Percentiles rank a stretch among this genome's conserved stretches.
These are phyloP conservation scores for Sarocladiaceae sp. DNA, from an alignment of 2,329 filamentous ascomycete genomes.

Conservation along the genomic window DNA sequence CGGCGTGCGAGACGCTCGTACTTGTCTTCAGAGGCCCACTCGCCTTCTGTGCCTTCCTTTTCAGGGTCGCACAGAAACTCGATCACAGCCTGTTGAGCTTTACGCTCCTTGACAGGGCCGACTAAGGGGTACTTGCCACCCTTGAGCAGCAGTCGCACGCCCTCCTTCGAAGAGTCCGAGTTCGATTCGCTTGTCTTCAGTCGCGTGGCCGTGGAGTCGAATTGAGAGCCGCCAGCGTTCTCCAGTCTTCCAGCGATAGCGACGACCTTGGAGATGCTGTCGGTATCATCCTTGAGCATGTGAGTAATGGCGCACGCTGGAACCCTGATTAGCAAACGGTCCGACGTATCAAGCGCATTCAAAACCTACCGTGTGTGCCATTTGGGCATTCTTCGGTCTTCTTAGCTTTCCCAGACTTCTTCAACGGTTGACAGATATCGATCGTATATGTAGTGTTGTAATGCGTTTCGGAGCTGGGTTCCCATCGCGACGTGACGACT, in stretches of 20 bases:
- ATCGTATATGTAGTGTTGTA: constrained; percentile 76
- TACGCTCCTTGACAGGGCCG: constrained; percentile 44
- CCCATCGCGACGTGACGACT: constrained; percentile 55
- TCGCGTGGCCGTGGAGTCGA: constrained; percentile 63
- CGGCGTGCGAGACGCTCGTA: constrained; percentile 31
- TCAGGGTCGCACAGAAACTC: constrained; percentile 79
- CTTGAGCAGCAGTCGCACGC: constrained; percentile 64
- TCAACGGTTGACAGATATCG: constrained; percentile 68
- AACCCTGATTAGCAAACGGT: neutral
- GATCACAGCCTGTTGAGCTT: constrained; percentile 70
- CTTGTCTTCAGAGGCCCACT: constrained; percentile 54
- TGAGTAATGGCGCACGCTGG: constrained; percentile 73
- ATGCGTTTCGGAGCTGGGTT: constrained; percentile 45
- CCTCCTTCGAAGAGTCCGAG: constrained; percentile 64
- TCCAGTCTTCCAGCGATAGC: constrained; percentile 72
- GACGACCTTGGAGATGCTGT: constrained; percentile 53
- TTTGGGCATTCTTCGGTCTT: constrained; percentile 61
- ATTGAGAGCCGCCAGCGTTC: constrained; percentile 48
- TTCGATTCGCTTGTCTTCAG: constrained; percentile 62
- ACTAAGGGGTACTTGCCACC: constrained; percentile 53
- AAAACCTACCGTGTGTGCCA: constrained; percentile 59
- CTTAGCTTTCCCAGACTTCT: constrained; percentile 52
- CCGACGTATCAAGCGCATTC: neutral
- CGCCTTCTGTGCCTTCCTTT: constrained; percentile 69
- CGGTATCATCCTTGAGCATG: constrained; percentile 44